Base-by-base conservation (phyloP, 2,329 filamentous ascomycete species). In the Aspergillus piperis region DNA sequence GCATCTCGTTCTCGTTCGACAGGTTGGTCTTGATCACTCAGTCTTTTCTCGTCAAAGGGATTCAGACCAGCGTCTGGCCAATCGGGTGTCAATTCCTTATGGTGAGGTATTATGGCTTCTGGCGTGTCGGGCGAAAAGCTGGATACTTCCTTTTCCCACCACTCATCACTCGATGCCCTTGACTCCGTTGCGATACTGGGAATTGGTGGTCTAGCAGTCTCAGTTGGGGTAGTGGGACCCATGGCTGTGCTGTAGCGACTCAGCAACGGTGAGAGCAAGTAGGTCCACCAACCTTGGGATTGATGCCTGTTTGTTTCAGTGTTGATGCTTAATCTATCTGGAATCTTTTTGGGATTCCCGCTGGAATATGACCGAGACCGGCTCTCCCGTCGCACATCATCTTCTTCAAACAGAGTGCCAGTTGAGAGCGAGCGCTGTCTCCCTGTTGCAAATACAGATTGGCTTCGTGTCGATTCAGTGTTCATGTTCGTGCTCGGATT, bases 221-320 rank as follows among this genome's bases (percentile, higher is more conserved):
- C 66, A 4, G 66, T 57, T 11, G 67, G 68, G 17, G 69, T 73
- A 60, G 70, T 72, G 51, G 68, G 66, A 57, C 71, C 70, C 2
- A 67, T 63, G 2, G 74, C 54, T 2, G 76, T 75, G 58, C 69
- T 75, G 23, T 74, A 76, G 41, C 75, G 72, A 30, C 73, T 71
- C 23, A 81, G 61, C 5, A 81, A 68, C 0, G 80, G 80, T 1
- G 80, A 81, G 2, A 81, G 73, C 21, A 82, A 69, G 49, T 77
- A 73, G 27, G 76, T 82, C 80, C 80, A 82, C 80, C 80, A 82
- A 17, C 80, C 80, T 59, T 81, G 77, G 0, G 80, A 82, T 25
- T 75, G 70, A 30, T 73, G 80, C 50, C 76, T 71, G 42, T 70
- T 74, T 4, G 70, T 61, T 21, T 76, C 66, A 4, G 75, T 75